Conservation (phyloP, 345 rosid species). For the Schrenkiella parvula region DNA sequence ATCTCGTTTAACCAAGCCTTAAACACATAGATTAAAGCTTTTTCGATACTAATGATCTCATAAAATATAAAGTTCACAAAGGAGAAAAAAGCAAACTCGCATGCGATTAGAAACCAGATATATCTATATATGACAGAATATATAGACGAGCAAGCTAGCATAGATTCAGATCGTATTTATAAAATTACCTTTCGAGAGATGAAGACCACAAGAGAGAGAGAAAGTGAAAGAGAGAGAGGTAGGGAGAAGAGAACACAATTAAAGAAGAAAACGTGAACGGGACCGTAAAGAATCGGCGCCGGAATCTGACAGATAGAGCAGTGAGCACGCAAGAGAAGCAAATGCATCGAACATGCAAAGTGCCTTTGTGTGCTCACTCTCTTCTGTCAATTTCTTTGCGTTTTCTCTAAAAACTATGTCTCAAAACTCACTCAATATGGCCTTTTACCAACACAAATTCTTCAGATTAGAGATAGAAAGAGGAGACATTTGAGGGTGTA, state of each 20-base stretch:
- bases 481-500: neutral
- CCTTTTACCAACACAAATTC: neutral
- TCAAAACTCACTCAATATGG: slow-evolving; percentile 2
- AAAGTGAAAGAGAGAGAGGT: neutral
- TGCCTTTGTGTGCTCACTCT: slow-evolving; percentile 99
- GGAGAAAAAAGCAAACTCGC: slow-evolving; percentile 2
- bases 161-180: neutral
- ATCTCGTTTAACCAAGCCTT: slow-evolving; percentile 46
- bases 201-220: neutral
- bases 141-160: neutral
- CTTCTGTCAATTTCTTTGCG: slow-evolving; percentile 89
- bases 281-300: slow-evolving; percentile 38
- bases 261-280: slow-evolving; percentile 30
- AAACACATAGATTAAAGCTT: slow-evolving; percentile 30
- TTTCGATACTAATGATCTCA: slow-evolving; percentile 29
- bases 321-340: slow-evolving; percentile 93
- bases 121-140: neutral
- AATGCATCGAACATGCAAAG: slow-evolving; percentile 54
- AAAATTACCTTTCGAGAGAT: slow-evolving; percentile 6
- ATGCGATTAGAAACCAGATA: slow-evolving; percentile 16
- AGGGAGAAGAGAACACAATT: neutral
- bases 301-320: slow-evolving; percentile 92
- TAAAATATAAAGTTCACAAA: slow-evolving; percentile 30
- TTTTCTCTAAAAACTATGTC: slow-evolving; percentile 17
- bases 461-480: no score